phyloP scores from a whole-genome alignment of 2,329 filamentous ascomycete species.

The Neonectria ditissima region DNA sequence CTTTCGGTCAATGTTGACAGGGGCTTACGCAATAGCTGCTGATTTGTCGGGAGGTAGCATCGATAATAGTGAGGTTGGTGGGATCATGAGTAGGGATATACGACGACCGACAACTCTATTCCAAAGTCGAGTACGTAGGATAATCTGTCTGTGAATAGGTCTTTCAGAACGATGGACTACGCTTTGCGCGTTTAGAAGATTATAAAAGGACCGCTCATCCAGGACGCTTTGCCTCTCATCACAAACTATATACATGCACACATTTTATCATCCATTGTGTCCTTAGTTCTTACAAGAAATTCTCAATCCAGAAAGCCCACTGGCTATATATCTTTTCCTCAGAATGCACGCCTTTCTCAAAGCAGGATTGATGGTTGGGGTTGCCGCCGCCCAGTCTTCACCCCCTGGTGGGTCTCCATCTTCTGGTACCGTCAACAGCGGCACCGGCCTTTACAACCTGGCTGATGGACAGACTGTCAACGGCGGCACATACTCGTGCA shows the following conservation, averaged over 20 bases:
- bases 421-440: constrained; percentile 24
- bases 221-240: too few species aligned
- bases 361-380: constrained; percentile 15
- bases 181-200: too few species aligned
- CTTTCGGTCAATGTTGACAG: neutral
- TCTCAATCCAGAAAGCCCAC: neutral
- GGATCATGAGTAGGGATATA: neutral
- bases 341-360: constrained; percentile 21
- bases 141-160: too few species aligned
- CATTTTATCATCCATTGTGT: neutral
- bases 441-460: constrained; percentile 23
- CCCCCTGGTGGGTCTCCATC: neutral
- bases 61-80: constrained; percentile 2
- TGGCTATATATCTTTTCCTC: neutral
- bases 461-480: constrained; percentile 18
- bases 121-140: neutral
- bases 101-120: neutral
- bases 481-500: constrained; percentile 22
- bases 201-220: too few species aligned
- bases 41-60: constrained; percentile 20
- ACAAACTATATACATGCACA: neutral
- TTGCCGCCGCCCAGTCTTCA: constrained; percentile 3
- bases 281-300: neutral
- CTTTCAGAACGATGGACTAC: too few species aligned
- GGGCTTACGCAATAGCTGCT: constrained; percentile 22